Evolutionary conservation across 352 stramenopile species (phyloP).

Genomic region (Phytopythium ostracodes): DNA sequence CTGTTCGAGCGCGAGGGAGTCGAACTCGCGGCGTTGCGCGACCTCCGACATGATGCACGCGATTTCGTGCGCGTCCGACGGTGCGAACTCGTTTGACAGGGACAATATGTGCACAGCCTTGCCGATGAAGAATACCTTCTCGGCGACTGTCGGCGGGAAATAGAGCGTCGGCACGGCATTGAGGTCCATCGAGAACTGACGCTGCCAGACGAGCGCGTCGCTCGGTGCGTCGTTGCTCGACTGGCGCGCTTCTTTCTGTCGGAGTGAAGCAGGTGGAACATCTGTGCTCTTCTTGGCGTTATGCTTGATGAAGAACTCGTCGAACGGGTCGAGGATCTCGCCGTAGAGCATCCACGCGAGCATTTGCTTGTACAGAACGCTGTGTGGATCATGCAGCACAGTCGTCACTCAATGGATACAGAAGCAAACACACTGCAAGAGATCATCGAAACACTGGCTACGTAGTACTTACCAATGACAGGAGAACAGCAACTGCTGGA

Average conservation of each 20-base stretch:
- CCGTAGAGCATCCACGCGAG: conserved; percentile 77
- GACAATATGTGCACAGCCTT: conserved; percentile 59
- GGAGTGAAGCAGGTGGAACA: background rate
- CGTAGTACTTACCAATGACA: conserved; percentile 60
- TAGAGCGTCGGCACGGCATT: conserved; percentile 58
- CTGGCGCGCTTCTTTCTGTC: background rate
- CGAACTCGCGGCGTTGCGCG: conserved; percentile 33
- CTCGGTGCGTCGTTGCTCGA: background rate
- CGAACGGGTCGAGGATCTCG: conserved; percentile 60
- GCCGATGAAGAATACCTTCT: conserved; percentile 69
- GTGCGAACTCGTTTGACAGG: conserved; percentile 37
- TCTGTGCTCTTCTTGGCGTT: background rate
- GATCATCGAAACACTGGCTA: no score
- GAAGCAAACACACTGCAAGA: no score
- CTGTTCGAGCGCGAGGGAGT: conserved; percentile 43
- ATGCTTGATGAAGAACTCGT: conserved; percentile 74
- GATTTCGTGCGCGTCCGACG: conserved; percentile 46
- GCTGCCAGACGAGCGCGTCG: conserved; percentile 30
- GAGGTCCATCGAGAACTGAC: conserved; percentile 48
- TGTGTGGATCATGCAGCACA: conserved; percentile 19
- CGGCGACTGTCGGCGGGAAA: conserved; percentile 47
- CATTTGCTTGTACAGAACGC: conserved; percentile 77
- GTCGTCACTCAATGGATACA: background rate
- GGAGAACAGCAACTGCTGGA: conserved; percentile 46
- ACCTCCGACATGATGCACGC: conserved; percentile 32